These are phyloP conservation scores for Termitomyces bulborhizus DNA, from an alignment of 768 basidiomycete genomes.

Conservation along the genomic window DNA sequence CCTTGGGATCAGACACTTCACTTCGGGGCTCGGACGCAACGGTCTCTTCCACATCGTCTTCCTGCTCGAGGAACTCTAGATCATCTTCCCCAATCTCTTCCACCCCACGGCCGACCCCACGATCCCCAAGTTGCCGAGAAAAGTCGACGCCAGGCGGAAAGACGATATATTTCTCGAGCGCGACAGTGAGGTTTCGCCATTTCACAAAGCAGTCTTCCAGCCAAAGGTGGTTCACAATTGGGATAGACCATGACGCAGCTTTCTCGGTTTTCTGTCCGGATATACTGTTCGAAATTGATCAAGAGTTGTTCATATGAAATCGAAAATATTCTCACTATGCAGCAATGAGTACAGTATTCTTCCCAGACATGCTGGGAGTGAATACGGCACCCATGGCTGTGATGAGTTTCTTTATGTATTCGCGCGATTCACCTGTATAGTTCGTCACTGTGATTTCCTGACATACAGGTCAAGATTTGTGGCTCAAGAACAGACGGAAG, in stretches of 20 bases:
- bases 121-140: conserved; percentile 34
- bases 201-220: conserved; percentile 83
- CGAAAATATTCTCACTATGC: conserved; percentile 55
- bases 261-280: conserved; percentile 61
- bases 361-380: conserved; percentile 73
- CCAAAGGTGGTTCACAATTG: conserved; percentile 87
- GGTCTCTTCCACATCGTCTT: conserved; percentile 15
- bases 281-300: conserved; percentile 19
- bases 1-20: conserved; percentile 1
- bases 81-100: conserved; percentile 22
- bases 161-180: conserved; percentile 58
- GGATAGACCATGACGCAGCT: conserved; percentile 75
- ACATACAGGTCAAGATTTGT: neutral
- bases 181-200: conserved; percentile 68
- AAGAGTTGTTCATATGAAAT: neutral
- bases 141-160: conserved; percentile 71
- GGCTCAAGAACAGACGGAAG: neutral
- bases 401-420: conserved; percentile 85
- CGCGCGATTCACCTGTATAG: conserved; percentile 80
- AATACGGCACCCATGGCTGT: conserved; percentile 70
- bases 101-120: conserved; percentile 28
- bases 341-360: conserved; percentile 78
- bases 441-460: conserved; percentile 84
- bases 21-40: conserved; percentile 12
- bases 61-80: conserved; percentile 17